phyloP scores from a whole-genome alignment of 371 early-diverging fungal genomes.

The Mortierella sp. region DNA sequence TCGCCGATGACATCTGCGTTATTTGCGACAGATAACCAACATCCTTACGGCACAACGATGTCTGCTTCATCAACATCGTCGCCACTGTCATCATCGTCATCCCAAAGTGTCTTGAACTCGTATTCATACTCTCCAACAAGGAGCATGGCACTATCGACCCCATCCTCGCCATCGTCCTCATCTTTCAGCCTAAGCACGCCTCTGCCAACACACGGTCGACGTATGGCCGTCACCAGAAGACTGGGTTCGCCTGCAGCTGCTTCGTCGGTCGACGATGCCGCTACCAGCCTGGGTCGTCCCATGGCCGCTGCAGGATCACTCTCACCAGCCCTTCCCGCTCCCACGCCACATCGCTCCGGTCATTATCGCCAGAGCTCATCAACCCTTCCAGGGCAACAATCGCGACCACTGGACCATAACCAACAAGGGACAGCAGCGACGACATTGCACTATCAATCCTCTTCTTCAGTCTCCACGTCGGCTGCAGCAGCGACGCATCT shows the following conservation, averaged over 20 bases:
- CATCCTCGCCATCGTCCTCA: conserved; percentile 25
- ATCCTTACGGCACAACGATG: conserved; percentile 9
- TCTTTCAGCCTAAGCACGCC: conserved; percentile 15
- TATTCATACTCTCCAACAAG: conserved; percentile 2
- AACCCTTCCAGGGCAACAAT: conserved; percentile 18
- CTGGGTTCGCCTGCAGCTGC: conserved; percentile 20
- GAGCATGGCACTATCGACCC: conserved; percentile 9
- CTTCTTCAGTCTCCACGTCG: conserved; percentile 4
- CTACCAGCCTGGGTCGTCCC: conserved; percentile 6
- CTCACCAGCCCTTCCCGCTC: conserved; percentile 5
- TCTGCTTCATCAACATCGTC: background rate
- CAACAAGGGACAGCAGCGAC: conserved; percentile 13
- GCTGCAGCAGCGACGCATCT: conserved; percentile 8
- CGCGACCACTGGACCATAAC: conserved; percentile 20
- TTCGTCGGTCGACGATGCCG: conserved; percentile 6
- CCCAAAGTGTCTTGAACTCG: background rate
- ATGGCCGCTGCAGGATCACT: conserved; percentile 8
- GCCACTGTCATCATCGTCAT: conserved; percentile 3
- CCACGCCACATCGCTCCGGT: conserved; percentile 11
- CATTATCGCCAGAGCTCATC: conserved; percentile 35
- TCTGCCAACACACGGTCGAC: conserved; percentile 33
- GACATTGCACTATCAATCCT: conserved; percentile 7
- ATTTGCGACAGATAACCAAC: conserved; percentile 9
- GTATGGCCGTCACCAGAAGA: conserved; percentile 46
- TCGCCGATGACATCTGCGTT: conserved; percentile 10